These are phyloP conservation scores for Microthlaspi erraticum DNA, from an alignment of 345 rosid genomes.

Conservation along the genomic window DNA sequence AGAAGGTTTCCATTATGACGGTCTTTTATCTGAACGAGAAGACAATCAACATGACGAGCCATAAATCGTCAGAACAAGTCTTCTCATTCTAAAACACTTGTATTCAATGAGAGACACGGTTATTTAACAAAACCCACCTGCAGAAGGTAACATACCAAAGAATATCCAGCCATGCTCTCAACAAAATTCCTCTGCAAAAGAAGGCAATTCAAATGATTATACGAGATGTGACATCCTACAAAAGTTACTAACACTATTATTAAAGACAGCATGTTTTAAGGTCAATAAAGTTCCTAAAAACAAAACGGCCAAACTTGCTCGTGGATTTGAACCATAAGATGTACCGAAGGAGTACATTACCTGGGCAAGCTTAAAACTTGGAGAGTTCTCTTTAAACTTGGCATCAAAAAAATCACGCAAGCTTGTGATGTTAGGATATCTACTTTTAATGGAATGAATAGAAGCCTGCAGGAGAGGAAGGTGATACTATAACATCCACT, in stretches of 20 bases:
- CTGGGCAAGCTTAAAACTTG: conserved; percentile 96
- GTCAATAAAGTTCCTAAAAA: conserved; percentile 16
- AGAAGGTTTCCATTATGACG: conserved; percentile 97
- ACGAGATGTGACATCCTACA: not conserved
- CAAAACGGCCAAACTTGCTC: not conserved
- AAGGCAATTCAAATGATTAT: conserved; percentile 22
- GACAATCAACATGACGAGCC: conserved; percentile 2
- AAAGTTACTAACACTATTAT: not conserved
- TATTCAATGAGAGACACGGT: conserved; percentile 1
- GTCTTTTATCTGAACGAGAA: conserved; percentile 74
- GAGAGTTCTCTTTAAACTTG: conserved; percentile 82
- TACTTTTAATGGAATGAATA: conserved; percentile 94
- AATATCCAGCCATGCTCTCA: conserved; percentile 99
- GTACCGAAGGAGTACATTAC: conserved; percentile 46
- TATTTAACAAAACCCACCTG: conserved; percentile 57
- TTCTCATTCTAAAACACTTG: not conserved
- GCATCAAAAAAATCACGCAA: conserved; percentile 92
- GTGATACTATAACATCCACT: conserved; percentile 18
- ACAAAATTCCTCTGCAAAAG: conserved; percentile 92
- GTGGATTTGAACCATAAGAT: not conserved
- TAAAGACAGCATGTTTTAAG: conserved; percentile 15
- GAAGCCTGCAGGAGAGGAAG: conserved; percentile 71
- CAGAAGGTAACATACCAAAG: conserved; percentile 95
- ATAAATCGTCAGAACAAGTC: not conserved
- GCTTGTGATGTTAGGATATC: conserved; percentile 83